Evolutionary conservation across 768 basidiomycete species (phyloP), one percentile per base, ranked within the genome.

Genomic region (Termitomyces sp.): DNA sequence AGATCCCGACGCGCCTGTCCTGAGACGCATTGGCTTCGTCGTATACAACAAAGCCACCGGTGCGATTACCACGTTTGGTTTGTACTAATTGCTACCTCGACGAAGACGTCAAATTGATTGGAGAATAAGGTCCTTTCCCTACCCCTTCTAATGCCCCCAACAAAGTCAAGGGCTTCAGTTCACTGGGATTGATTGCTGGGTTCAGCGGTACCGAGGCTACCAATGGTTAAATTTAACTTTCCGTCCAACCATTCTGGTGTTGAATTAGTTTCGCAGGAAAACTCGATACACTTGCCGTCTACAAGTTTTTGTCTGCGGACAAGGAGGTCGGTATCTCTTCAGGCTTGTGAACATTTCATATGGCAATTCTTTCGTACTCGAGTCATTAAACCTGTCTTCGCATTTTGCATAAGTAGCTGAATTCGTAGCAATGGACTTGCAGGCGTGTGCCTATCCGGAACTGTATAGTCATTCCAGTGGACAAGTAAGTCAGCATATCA

Each of bases 11-110:
- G 32, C 1, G n/a, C 56, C 51, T 2, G 12, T 30, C 21, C 44
- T 55, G 22, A 55, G 53, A 35, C 35, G 44, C 11, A 15, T 55
- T n/a, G 57, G 53, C 6, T 51, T 58, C 14, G 32, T 58, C 3
- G 17, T 58, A 21, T 55, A 50, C 32, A 44, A 58, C 24, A 37
- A 24, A n/a, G 21, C 8, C 17, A 43, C 43, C 2, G 53, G 53
- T 5, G 15, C 17, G 0, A n/a, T 46, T 17, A 45, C 21, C 14
- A 26, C 22, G 17, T 26, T 40, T 14, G 37, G 49, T 50, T 28
- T 26, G 24, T 26, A 47, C 2, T 14, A 22, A 40, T 40, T 6
- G 5, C n/a, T 26, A 26, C 9, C 10, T 40, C 1, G 2, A 21
- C 9, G 2, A 3, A 50, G 6, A 37, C 28, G 26, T 9, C 3